phyloP scores from a whole-genome alignment of 2,329 filamentous ascomycete genomes.

The Monosporascus ibericus region DNA sequence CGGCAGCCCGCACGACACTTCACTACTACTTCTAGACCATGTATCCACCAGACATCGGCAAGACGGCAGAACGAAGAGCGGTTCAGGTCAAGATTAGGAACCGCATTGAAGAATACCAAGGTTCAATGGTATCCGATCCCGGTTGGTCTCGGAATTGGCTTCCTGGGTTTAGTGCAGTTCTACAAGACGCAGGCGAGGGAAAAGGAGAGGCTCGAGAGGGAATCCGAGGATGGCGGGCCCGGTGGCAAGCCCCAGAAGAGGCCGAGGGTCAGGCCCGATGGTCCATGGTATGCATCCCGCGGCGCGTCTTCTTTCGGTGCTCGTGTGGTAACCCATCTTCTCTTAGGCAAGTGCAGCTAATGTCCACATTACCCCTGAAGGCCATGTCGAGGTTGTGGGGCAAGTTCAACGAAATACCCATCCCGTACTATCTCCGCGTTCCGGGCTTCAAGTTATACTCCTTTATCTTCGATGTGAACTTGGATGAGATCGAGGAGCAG shows the following conservation, averaged over 20 bases:
- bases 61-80: conserved; percentile 32
- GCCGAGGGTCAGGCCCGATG: conserved; percentile 67
- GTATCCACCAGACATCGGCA: conserved; percentile 38
- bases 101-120: conserved; percentile 45
- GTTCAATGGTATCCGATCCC: conserved; percentile 90
- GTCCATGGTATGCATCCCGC: conserved; percentile 59
- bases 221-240: conserved; percentile 34
- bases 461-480: conserved; percentile 83
- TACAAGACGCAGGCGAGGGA: conserved; percentile 64
- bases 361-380: conserved; percentile 89
- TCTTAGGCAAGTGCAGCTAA: conserved; percentile 77
- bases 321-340: conserved; percentile 1
- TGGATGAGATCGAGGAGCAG: conserved; percentile 79
- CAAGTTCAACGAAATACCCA: conserved; percentile 79
- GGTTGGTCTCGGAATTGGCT: conserved; percentile 75
- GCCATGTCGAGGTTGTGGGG: conserved; percentile 87
- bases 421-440: conserved; percentile 81
- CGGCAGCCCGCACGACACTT: conserved; percentile 16
- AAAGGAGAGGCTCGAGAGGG: conserved; percentile 44
- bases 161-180: conserved; percentile 77
- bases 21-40: conserved; percentile 23
- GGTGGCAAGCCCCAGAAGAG: conserved; percentile 43
- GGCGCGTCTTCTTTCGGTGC: too few relatives aligned
- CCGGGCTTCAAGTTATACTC: conserved; percentile 91
- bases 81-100: conserved; percentile 46